phyloP scores from a whole-genome alignment of 2,329 filamentous ascomycete species.

The Periglandula ipomoeae region DNA sequence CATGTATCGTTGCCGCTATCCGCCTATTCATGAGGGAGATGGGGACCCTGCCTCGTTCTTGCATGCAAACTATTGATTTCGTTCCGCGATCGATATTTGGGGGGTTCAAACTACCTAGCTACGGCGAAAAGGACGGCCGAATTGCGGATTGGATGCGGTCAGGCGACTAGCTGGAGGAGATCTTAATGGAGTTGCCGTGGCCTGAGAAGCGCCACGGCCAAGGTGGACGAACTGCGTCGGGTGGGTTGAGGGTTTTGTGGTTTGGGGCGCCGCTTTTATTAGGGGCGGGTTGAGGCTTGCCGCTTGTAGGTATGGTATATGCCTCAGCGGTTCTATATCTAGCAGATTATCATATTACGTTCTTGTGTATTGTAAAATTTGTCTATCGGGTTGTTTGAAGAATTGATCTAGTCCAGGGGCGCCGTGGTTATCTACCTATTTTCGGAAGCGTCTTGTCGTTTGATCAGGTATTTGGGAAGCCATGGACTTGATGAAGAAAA shows the following conservation, averaged over 20 bases:
- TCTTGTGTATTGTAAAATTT: too few species aligned
- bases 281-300: neutral
- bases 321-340: too few species aligned
- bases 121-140: neutral
- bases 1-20: too few species aligned
- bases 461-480: too few species aligned
- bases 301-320: neutral
- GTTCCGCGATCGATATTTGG: neutral
- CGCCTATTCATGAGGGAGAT: too few species aligned
- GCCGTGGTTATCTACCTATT: too few species aligned
- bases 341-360: too few species aligned
- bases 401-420: too few species aligned
- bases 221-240: neutral
- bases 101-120: too few species aligned
- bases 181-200: neutral
- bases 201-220: neutral
- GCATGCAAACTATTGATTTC: neutral
- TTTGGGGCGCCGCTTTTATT: neutral
- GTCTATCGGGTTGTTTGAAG: too few species aligned
- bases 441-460: too few species aligned
- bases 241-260: neutral
- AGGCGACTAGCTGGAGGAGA: neutral
- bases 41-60: neutral
- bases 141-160: neutral
- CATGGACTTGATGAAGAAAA: too few species aligned